Percentiles rank a stretch among this genome's conserved stretches.
phyloP scores from a whole-genome alignment of 148 eudicot genomes.

The Heliamphora exappendiculata region DNA sequence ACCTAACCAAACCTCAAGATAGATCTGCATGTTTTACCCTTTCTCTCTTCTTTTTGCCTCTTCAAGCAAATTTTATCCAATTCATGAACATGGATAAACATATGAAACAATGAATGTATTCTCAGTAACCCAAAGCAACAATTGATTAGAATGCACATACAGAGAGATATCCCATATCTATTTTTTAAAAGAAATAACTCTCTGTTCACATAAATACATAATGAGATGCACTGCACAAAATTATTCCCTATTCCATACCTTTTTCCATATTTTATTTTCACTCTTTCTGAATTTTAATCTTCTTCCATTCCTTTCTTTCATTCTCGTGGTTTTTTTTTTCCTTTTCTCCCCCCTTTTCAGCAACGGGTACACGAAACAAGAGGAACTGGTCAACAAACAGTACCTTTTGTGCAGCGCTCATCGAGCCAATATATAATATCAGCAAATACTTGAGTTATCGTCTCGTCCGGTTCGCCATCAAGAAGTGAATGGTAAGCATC shows the following conservation, averaged over 20 bases:
- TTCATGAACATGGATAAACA: not conserved
- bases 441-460: conserved; percentile 45
- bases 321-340: not conserved
- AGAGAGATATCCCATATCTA: not conserved
- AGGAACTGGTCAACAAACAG: not conserved
- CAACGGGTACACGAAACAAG: not conserved
- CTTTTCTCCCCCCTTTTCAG: not conserved
- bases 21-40: no score
- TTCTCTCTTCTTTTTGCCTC: not conserved
- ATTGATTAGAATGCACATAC: not conserved
- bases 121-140: not conserved
- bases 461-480: conserved; percentile 87
- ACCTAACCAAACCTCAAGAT: not conserved
- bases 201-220: not conserved
- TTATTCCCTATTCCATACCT: not conserved
- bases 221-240: not conserved
- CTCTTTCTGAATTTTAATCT: not conserved
- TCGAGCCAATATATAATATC: conserved; percentile 91
- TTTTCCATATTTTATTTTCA: not conserved
- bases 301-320: not conserved
- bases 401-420: conserved; percentile 32
- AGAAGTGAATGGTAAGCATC: conserved; percentile 74
- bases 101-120: not conserved
- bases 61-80: not conserved
- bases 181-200: not conserved